These are phyloP conservation scores for Mycena amicta DNA, from an alignment of 768 basidiomycete species.

Conservation along the genomic window DNA sequence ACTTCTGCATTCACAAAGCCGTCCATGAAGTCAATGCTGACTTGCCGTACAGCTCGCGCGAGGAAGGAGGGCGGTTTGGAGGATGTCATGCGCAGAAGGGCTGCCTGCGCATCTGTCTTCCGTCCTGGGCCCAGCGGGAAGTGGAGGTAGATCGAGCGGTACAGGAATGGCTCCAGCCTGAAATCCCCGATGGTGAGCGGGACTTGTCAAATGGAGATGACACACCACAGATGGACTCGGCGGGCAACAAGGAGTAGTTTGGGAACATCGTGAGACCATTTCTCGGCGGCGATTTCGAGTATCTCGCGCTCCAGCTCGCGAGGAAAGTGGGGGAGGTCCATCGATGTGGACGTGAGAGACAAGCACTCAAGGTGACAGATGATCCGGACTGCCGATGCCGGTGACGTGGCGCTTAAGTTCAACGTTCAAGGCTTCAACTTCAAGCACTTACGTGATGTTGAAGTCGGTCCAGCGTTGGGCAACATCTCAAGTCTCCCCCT, in stretches of 20 bases:
- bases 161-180: neutral
- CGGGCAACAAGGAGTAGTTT: neutral
- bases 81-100: neutral
- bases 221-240: neutral
- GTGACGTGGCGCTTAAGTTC: too few species aligned
- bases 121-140: too few species aligned
- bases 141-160: neutral
- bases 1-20: neutral
- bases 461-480: too few species aligned
- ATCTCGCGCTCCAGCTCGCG: neutral
- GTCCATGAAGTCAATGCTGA: too few species aligned
- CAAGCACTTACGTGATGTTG: too few species aligned
- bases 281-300: neutral
- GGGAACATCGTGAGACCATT: neutral
- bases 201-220: neutral
- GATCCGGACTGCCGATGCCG: too few species aligned
- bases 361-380: too few species aligned
- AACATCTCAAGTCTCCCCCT: too few species aligned
- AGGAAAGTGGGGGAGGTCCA: neutral
- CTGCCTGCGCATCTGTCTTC: neutral
- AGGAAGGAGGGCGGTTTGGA: neutral
- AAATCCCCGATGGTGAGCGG: neutral
- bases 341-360: too few species aligned
- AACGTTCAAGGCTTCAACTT: too few species aligned
- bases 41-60: neutral